These are phyloP conservation scores for Gentiana dahurica DNA, from an alignment of 257 asterid species.

Conservation along the genomic window DNA sequence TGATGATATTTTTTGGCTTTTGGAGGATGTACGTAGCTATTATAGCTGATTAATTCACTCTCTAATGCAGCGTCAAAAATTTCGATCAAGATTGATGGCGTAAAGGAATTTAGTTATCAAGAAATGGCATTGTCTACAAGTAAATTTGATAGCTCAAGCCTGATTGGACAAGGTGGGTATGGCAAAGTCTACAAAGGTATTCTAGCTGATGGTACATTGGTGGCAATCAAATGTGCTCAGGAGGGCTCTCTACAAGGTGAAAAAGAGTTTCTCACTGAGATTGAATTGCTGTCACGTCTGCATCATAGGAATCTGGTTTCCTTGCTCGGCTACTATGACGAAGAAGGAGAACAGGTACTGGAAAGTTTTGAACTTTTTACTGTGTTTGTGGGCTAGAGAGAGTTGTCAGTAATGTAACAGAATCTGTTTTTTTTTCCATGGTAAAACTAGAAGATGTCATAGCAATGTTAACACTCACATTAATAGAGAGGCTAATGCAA, in stretches of 20 bases:
- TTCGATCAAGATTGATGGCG: conserved; percentile 76
- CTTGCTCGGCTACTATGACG: conserved; percentile 81
- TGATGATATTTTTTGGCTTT: no score
- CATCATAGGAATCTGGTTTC: conserved; percentile 92
- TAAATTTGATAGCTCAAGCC: conserved; percentile 41
- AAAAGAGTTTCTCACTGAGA: conserved; percentile 91
- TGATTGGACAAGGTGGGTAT: conserved; percentile 91
- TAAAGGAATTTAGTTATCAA: conserved; percentile 56
- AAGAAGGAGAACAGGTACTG: conserved; percentile 94
- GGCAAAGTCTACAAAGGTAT: conserved; percentile 90
- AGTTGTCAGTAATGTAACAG: no score
- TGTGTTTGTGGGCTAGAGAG: no score
- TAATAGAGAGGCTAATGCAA: neutral
- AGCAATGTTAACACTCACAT: neutral
- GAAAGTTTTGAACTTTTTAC: neutral
- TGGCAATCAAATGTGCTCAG: conserved; percentile 90
- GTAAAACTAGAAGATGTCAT: neutral
- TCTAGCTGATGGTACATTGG: conserved; percentile 67
- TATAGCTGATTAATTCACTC: conserved; percentile 2
- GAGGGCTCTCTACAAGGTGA: conserved; percentile 95
- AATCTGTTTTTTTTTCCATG: no score
- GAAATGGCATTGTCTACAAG: conserved; percentile 69
- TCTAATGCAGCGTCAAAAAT: conserved; percentile 56
- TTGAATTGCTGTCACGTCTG: conserved; percentile 74
- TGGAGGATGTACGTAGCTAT: conserved; percentile 13